phyloP scores from a whole-genome alignment of 225 moss, liverwort and hornwort genomes.

The Pseudoscleropodium purum region DNA sequence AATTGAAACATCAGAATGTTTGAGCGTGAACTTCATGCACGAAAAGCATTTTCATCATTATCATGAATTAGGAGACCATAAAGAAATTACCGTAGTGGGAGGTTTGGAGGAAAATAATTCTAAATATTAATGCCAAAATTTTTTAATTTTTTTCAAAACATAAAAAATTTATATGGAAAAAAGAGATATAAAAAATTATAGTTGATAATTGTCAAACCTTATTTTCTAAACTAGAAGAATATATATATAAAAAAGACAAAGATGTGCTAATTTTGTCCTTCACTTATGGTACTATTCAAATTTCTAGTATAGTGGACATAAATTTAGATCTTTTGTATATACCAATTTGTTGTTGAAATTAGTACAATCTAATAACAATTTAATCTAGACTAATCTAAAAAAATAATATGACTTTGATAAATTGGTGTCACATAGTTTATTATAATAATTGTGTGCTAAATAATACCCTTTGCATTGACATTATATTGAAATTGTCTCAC shows the following conservation, averaged over 20 bases:
- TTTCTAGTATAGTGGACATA: rapidly evolving
- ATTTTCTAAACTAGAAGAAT: too few relatives aligned
- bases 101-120: neutral
- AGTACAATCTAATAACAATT: neutral
- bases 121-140: too few relatives aligned
- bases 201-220: neutral
- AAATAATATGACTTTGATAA: neutral
- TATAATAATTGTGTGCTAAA: neutral
- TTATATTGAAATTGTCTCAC: neutral
- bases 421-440: neutral
- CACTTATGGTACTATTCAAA: neutral
- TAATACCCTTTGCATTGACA: neutral
- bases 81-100: neutral
- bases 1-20: neutral
- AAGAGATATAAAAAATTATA: too few relatives aligned
- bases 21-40: neutral
- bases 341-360: neutral
- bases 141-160: neutral
- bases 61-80: neutral
- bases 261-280: rapidly evolving
- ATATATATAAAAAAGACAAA: too few relatives aligned
- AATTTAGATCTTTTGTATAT: neutral
- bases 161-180: neutral
- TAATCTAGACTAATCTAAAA: neutral
- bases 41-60: neutral